These are phyloP conservation scores for Aspergillus sclerotioniger DNA, from an alignment of 495 filamentous ascomycete species.

Conservation along the genomic window DNA sequence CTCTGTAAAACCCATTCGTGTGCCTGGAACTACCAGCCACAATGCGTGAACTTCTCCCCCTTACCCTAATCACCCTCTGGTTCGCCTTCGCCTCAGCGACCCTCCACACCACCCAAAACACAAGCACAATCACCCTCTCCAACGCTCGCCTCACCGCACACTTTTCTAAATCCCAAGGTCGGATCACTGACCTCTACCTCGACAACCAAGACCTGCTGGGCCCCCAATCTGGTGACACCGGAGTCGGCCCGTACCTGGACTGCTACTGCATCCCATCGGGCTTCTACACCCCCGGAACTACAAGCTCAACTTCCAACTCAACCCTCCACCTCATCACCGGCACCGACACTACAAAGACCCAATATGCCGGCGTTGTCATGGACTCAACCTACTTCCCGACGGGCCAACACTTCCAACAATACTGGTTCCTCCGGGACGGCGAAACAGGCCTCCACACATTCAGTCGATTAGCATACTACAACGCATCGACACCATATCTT, in stretches of 20 bases:
- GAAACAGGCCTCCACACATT: conserved; percentile 58
- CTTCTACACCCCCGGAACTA: conserved; percentile 51
- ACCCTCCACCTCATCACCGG: conserved; percentile 47
- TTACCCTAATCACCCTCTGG: conserved; percentile 9
- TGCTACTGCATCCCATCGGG: conserved; percentile 58
- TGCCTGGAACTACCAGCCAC: background rate
- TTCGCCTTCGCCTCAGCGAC: conserved; percentile 16
- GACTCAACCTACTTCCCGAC: conserved; percentile 51
- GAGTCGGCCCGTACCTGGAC: conserved; percentile 54
- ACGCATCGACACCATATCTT: conserved; percentile 50
- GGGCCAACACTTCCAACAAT: conserved; percentile 53
- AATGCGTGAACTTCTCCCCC: conserved; percentile 12
- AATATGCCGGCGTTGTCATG: conserved; percentile 51
- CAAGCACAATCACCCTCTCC: conserved; percentile 32
- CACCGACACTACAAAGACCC: conserved; percentile 43
- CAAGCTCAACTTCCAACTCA: conserved; percentile 35
- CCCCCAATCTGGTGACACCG: conserved; percentile 39
- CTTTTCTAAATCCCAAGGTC: conserved; percentile 43
- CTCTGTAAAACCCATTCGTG: background rate
- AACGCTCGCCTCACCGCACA: conserved; percentile 49
- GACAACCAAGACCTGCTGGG: conserved; percentile 53
- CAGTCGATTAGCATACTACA: conserved; percentile 52
- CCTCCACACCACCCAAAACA: conserved; percentile 27
- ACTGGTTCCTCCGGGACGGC: conserved; percentile 55
- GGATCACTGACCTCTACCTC: conserved; percentile 40